Evolutionary conservation across 2,329 filamentous ascomycete genomes (phyloP).

Genomic region (Huntiella bhutanensis): DNA sequence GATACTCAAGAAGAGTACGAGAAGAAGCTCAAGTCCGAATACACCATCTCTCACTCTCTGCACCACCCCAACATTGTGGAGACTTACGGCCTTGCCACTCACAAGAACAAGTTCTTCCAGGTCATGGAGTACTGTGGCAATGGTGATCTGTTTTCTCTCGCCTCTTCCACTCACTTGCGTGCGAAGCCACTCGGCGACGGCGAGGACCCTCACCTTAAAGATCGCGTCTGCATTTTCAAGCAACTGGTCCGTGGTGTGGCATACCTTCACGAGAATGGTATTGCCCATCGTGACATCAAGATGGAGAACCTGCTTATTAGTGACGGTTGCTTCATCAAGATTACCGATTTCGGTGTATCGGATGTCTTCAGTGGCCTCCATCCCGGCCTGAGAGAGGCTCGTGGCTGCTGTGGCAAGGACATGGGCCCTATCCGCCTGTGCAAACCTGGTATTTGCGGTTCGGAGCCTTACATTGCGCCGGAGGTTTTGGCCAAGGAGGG

Average conservation of each 20-base stretch:
- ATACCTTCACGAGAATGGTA: constrained; percentile 67
- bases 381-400: constrained; percentile 54
- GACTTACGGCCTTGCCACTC: constrained; percentile 55
- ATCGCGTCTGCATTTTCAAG: constrained; percentile 74
- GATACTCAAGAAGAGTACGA: constrained; percentile 61
- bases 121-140: constrained; percentile 84
- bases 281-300: constrained; percentile 83
- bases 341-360: constrained; percentile 79
- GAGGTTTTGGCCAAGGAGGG: constrained; percentile 55
- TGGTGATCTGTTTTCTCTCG: constrained; percentile 60
- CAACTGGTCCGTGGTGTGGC: constrained; percentile 66
- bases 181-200: not conserved
- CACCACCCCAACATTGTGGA: constrained; percentile 78
- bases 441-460: constrained; percentile 65
- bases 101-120: constrained; percentile 65
- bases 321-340: constrained; percentile 65
- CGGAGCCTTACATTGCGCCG: constrained; percentile 70
- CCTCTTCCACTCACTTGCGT: constrained; percentile 53
- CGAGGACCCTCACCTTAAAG: constrained; percentile 23
- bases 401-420: constrained; percentile 53
- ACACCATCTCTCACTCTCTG: constrained; percentile 66
- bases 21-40: constrained; percentile 83
- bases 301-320: constrained; percentile 70
- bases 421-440: constrained; percentile 56
- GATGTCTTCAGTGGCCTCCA: constrained; percentile 72